Percentiles rank a stretch among this genome's conserved stretches.
Evolutionary conservation across 225 moss, liverwort and hornwort genomes (phyloP).

Genomic region (Ulota crispa): DNA sequence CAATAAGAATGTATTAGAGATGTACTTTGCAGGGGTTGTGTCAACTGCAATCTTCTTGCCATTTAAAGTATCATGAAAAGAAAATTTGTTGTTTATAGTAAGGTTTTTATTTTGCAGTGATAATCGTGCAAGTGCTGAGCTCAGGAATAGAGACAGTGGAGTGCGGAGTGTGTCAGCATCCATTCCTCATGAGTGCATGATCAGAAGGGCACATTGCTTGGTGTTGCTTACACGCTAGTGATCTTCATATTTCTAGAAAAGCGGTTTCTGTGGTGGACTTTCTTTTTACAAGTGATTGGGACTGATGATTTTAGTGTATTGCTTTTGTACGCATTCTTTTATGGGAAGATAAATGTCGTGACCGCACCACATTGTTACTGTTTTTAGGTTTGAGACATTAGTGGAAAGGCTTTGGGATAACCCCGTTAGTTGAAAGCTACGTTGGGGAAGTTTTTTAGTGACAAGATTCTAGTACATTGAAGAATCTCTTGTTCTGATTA

Average conservation of each 20-base stretch:
- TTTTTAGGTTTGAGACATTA: neutral
- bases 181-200: slow-evolving; percentile 72
- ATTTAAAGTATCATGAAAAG: neutral
- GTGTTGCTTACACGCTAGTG: neutral
- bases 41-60: neutral
- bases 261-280: neutral
- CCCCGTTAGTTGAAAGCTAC: too few species aligned
- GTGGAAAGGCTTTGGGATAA: neutral
- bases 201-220: neutral
- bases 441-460: too few species aligned
- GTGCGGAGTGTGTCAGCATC: slow-evolving; percentile 94
- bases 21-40: neutral
- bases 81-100: neutral
- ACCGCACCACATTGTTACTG: neutral
- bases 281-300: too few species aligned
- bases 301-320: neutral
- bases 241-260: slow-evolving; percentile 22
- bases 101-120: neutral
- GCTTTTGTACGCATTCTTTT: neutral
- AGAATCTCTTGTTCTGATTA: too few species aligned
- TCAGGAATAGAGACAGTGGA: slow-evolving; percentile 84
- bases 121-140: slow-evolving; percentile 72
- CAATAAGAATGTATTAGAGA: neutral
- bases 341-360: too few species aligned
- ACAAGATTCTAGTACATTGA: too few species aligned